Base-by-base conservation (phyloP, 2,329 filamentous ascomycete genomes). In the Aspergillus arachidicola region DNA sequence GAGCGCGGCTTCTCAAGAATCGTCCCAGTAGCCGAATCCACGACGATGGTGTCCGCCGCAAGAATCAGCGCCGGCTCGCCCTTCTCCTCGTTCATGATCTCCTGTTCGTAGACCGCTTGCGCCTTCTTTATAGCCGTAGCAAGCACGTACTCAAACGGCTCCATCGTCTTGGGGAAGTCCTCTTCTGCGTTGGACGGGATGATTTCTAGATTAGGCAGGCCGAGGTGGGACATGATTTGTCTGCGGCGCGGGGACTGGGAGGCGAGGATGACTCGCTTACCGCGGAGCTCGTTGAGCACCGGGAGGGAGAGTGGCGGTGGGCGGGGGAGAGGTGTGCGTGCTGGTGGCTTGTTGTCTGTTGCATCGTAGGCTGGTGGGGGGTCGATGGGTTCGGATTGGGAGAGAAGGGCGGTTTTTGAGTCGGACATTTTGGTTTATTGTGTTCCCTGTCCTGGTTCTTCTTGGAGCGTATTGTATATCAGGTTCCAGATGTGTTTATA, bases 1-100 rank as follows among this genome's bases (percentile, higher is more conserved):
- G 83, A 91, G 59, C 89, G 84, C 12, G 95, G 95, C 81, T 99
- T 99, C 83, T 99, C 95, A 3, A 99, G 82, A 59, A 99, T 92
- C 58, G 86, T 83, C 0, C 94, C 94, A 46, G 86, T 82, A 12
- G 87, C 85, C 11, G 88, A 90, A 55, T 80, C 75, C 16, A 95
- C 91, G 65, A 99, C 92, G 61, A 99, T 84, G 0, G 95, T 98
- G 76, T 98, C 94, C 41, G 94, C 94, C 0, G 93, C 89, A 63
- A 98, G 89, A 62, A 98, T 92, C 19, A 98, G 84, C 7, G 88
- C 90, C 0, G 93, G 93, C 69, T 97, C 95, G 60, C 84, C 86
- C 62, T 82, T 76, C 38, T 71, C 78, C 60, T 80, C 76, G 63
- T 86, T 86, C 71, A 87, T 76, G 69, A 89, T 83, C 70, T 88